Conservation (phyloP, 1,284 basidiomycete genomes). For the Ganoderma sinense region DNA sequence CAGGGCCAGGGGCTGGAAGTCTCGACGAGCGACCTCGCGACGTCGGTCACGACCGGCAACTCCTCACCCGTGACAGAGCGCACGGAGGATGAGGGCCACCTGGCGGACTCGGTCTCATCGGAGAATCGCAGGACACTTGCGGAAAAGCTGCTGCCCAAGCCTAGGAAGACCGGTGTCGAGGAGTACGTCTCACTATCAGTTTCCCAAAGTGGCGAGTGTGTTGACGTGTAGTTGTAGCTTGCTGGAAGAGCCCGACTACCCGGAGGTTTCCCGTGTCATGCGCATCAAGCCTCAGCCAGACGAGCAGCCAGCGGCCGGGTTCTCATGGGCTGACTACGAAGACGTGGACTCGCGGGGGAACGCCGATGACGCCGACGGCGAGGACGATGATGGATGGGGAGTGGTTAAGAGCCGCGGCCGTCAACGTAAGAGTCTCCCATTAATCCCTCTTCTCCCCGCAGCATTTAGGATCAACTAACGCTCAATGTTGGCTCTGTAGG, state of each 20-base stretch:
- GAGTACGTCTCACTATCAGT: slow-evolving; percentile 53
- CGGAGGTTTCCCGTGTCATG: slow-evolving; percentile 65
- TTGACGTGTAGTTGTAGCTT: slow-evolving; percentile 50
- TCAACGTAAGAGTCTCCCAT: slow-evolving; percentile 47
- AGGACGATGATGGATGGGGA: slow-evolving; percentile 72
- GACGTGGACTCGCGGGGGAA: slow-evolving; percentile 57
- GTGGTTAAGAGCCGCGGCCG: slow-evolving; percentile 67
- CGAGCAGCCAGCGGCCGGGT: slow-evolving; percentile 67
- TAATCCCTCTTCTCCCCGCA: not conserved
- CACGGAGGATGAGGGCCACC: slow-evolving; percentile 46
- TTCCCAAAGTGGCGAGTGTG: slow-evolving; percentile 9
- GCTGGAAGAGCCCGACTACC: slow-evolving; percentile 65
- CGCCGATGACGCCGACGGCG: slow-evolving; percentile 63
- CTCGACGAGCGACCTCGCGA: slow-evolving; percentile 59
- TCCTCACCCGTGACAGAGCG: slow-evolving; percentile 59
- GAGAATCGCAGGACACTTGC: slow-evolving; percentile 56
- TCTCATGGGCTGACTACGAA: slow-evolving; percentile 80
- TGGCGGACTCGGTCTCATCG: slow-evolving; percentile 25
- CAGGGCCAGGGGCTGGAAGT: slow-evolving; percentile 39
- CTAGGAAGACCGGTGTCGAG: slow-evolving; percentile 69
- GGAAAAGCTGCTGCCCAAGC: slow-evolving; percentile 65
- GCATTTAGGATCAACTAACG: not conserved
- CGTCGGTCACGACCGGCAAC: slow-evolving; percentile 56
- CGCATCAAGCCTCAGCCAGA: slow-evolving; percentile 61
- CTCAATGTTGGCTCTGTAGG: slow-evolving; percentile 23